Evolutionary conservation across 2,329 filamentous ascomycete species (phyloP).

Genomic region (Fusarium sp.): DNA sequence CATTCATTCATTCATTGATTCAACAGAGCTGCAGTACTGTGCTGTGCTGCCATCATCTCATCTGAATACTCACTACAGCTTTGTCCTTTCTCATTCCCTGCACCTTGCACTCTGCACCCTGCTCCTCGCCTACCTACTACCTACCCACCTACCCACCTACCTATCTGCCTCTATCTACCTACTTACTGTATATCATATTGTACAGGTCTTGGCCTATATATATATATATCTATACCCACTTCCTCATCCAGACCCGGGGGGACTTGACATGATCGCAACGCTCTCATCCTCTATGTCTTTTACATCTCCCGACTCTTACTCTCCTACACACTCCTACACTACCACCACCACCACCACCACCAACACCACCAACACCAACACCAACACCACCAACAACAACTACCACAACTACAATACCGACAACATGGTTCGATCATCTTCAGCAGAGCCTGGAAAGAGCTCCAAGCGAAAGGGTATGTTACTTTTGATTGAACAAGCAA

Average conservation of each 20-base stretch:
- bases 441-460: constrained; percentile 54
- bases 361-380: neutral
- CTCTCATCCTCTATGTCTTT: constrained; percentile 24
- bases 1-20: too few relatives aligned
- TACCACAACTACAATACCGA: constrained; percentile 14
- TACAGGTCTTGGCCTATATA: constrained; percentile 27
- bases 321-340: neutral
- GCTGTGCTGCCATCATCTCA: constrained; percentile 31
- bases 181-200: constrained; percentile 12
- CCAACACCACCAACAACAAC: too few relatives aligned
- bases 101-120: too few relatives aligned
- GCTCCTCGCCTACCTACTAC: too few relatives aligned
- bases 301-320: constrained; percentile 13
- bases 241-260: neutral
- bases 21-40: constrained; percentile 1
- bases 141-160: too few relatives aligned
- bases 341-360: neutral
- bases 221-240: constrained; percentile 22
- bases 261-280: constrained; percentile 33
- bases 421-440: constrained; percentile 54
- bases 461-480: constrained; percentile 58
- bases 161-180: too few relatives aligned
- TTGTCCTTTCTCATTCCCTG: constrained; percentile 15
- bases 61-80: constrained; percentile 37
- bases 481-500: neutral